phyloP scores from a whole-genome alignment of 164 flowering plant species.

The Vitis cinerea region DNA sequence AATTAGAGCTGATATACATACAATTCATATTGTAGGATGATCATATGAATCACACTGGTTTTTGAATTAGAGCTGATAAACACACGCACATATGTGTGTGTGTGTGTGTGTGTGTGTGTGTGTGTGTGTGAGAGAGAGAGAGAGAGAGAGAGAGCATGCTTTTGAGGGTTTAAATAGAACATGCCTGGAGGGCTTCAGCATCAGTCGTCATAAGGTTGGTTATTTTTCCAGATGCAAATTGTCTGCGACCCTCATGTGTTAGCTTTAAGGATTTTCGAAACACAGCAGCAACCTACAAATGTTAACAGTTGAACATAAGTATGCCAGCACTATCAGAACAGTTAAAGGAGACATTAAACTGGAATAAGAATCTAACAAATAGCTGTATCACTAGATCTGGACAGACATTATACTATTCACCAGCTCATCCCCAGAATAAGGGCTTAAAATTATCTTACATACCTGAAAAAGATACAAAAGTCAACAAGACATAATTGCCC shows the following conservation, averaged over 20 bases:
- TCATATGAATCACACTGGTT: no score
- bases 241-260: constrained; percentile 80
- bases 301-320: background rate
- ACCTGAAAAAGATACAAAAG: background rate
- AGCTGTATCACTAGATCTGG: background rate
- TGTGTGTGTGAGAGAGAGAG: no score
- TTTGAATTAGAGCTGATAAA: no score
- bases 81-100: no score
- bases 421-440: background rate
- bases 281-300: constrained; percentile 82
- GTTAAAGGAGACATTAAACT: background rate
- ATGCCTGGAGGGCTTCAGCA: constrained; percentile 94
- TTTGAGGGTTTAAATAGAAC: constrained; percentile 1
- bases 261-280: constrained; percentile 88
- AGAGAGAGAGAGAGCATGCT: no score
- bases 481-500: background rate
- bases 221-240: constrained; percentile 83
- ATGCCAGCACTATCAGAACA: background rate
- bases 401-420: background rate
- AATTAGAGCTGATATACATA: no score
- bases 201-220: constrained; percentile 98
- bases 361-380: background rate
- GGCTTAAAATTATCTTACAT: background rate
- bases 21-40: no score
- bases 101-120: no score